Evolutionary conservation across 495 filamentous ascomycete genomes (phyloP).

Genomic region (Xanthoparmelia taractica): DNA sequence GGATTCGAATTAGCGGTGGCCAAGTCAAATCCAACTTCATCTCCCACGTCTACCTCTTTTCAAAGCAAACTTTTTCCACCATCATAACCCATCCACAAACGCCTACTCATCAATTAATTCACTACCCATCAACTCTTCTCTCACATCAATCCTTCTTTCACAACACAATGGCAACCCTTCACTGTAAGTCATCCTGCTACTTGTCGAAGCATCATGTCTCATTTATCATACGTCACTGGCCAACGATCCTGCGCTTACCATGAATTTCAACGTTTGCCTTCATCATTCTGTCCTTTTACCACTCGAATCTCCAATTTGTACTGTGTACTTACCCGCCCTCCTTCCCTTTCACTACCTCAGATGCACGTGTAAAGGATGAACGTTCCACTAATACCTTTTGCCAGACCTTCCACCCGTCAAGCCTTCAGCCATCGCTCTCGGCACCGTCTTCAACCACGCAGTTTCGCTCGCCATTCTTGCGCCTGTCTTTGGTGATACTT

Average conservation of each 20-base stretch:
- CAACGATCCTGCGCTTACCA: background rate
- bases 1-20: slow-evolving; percentile 12
- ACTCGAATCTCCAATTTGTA: background rate
- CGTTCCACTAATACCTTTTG: background rate
- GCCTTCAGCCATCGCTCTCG: slow-evolving; percentile 93
- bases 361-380: no score
- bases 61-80: background rate
- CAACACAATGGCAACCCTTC: slow-evolving; percentile 52
- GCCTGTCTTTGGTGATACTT: slow-evolving; percentile 90
- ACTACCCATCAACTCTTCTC: background rate
- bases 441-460: slow-evolving; percentile 89
- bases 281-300: background rate
- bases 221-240: background rate
- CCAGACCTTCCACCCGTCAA: slow-evolving; percentile 91
- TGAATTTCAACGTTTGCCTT: background rate
- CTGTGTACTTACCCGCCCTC: no score
- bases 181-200: slow-evolving; percentile 44
- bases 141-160: no score
- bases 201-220: background rate
- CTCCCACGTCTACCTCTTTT: slow-evolving; percentile 7
- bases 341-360: background rate
- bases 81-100: background rate
- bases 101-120: background rate
- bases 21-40: slow-evolving; percentile 21
- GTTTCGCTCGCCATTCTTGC: slow-evolving; percentile 71